Conservation (phyloP, 495 filamentous ascomycete species). For the Pyrenopolyporus hunteri region DNA sequence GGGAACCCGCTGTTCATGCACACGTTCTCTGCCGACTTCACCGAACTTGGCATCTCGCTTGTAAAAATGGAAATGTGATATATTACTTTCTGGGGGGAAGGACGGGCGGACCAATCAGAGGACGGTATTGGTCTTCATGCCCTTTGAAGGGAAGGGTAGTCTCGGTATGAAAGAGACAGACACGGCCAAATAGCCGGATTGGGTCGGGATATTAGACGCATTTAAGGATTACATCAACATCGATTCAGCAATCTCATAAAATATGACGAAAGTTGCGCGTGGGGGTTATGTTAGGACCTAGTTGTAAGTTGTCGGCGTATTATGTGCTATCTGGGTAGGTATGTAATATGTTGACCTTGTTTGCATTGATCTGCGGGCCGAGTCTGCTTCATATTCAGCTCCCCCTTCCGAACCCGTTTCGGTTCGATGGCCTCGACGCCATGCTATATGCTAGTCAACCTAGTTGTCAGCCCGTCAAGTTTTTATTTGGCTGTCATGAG, state of each 20-base stretch:
- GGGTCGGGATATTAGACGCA: slow-evolving; percentile 33
- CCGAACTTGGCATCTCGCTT: slow-evolving; percentile 37
- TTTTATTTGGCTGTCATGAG: slow-evolving; percentile 17
- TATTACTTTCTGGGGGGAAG: slow-evolving; percentile 11
- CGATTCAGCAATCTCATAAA: slow-evolving; percentile 19
- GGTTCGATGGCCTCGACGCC: slow-evolving; percentile 21
- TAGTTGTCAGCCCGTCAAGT: slow-evolving; percentile 13
- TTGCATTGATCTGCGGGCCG: slow-evolving; percentile 27
- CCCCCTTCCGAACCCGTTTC: slow-evolving; percentile 25
- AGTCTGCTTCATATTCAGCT: slow-evolving; percentile 15
- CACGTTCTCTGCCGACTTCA: slow-evolving; percentile 36
- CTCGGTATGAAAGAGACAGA: slow-evolving; percentile 20
- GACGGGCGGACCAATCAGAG: slow-evolving; percentile 28
- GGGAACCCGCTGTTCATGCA: slow-evolving; percentile 31
- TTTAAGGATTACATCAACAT: slow-evolving; percentile 23
- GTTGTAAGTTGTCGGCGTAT: not conserved
- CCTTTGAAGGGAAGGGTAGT: slow-evolving; percentile 20
- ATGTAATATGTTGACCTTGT: slow-evolving; percentile 1
- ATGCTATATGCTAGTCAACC: slow-evolving; percentile 4
- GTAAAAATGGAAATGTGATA: slow-evolving; percentile 40
- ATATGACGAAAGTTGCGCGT: slow-evolving; percentile 34
- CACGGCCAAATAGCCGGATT: slow-evolving; percentile 33
- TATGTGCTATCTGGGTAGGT: no score
- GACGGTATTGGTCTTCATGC: not conserved
- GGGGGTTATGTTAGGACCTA: slow-evolving; percentile 20